These are phyloP conservation scores for Diddensiella transvaalensis DNA, from an alignment of 805 yeast genomes.

Conservation along the genomic window DNA sequence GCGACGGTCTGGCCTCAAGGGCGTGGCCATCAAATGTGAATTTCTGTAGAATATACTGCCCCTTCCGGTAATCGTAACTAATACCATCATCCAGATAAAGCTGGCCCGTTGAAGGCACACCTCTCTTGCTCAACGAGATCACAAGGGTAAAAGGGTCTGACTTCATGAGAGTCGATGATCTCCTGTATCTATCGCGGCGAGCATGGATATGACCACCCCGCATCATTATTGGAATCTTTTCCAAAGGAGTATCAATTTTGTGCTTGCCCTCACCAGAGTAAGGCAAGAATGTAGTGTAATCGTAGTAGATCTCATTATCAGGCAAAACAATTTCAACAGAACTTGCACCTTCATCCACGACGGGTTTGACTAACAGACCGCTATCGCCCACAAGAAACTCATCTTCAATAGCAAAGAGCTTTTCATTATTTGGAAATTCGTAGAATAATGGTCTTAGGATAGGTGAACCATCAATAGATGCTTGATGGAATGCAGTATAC, in stretches of 20 bases:
- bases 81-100: constrained; percentile 85
- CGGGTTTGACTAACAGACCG: constrained; percentile 78
- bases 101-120: constrained; percentile 49
- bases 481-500: constrained; percentile 72
- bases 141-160: constrained; percentile 76
- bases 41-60: constrained; percentile 38
- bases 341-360: constrained; percentile 51
- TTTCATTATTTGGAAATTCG: constrained; percentile 36
- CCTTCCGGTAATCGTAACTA: constrained; percentile 51
- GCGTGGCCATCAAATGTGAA: constrained; percentile 3
- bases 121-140: constrained; percentile 45
- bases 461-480: constrained; percentile 62
- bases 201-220: constrained; percentile 77
- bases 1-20: constrained; percentile 6
- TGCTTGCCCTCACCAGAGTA: constrained; percentile 41
- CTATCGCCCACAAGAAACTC: constrained; percentile 73
- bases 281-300: constrained; percentile 27
- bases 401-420: constrained; percentile 64
- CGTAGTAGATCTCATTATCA: constrained; percentile 36
- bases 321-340: constrained; percentile 47
- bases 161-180: constrained; percentile 72
- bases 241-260: constrained; percentile 44
- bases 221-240: constrained; percentile 64
- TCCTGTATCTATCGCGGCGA: constrained; percentile 68
- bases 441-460: constrained; percentile 44